phyloP scores from a whole-genome alignment of 306 rosid genomes.

The Luffa acutangula region DNA sequence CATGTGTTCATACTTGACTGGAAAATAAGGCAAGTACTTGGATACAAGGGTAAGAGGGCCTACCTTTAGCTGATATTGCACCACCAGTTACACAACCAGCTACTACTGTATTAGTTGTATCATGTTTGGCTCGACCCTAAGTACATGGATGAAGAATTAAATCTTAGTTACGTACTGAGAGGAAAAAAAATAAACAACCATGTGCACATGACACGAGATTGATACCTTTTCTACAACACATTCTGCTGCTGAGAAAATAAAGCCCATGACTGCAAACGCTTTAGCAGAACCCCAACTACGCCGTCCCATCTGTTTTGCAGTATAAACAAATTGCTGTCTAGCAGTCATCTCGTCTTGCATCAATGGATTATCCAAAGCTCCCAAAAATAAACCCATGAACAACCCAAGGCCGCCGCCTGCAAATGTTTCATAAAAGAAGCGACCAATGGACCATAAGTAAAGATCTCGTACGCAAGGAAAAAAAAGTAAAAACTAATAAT shows the following conservation, averaged over 20 bases:
- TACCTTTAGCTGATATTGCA: constrained; percentile 82
- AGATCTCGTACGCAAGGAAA: not conserved
- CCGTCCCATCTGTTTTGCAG: constrained; percentile 89
- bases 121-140: constrained; percentile 87
- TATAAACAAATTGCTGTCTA: constrained; percentile 52
- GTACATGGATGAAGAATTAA: constrained; percentile 3
- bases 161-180: constrained; percentile 4
- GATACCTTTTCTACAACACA: constrained; percentile 86
- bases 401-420: constrained; percentile 92
- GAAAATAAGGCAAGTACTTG: not conserved
- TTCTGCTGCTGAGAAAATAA: constrained; percentile 83
- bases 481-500: not conserved
- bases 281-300: constrained; percentile 88
- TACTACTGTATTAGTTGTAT: constrained; percentile 64
- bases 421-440: constrained; percentile 15
- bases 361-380: constrained; percentile 64
- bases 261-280: constrained; percentile 95
- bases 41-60: constrained; percentile 4
- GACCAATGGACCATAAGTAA: not conserved
- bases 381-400: constrained; percentile 82
- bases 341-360: constrained; percentile 73
- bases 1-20: not conserved
- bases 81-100: constrained; percentile 95
- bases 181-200: not conserved
- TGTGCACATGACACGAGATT: not conserved